Evolutionary conservation across 2,329 filamentous ascomycete genomes (phyloP), one percentile per base, ranked within the genome.

Genomic region (Colletotrichum orbiculare): DNA sequence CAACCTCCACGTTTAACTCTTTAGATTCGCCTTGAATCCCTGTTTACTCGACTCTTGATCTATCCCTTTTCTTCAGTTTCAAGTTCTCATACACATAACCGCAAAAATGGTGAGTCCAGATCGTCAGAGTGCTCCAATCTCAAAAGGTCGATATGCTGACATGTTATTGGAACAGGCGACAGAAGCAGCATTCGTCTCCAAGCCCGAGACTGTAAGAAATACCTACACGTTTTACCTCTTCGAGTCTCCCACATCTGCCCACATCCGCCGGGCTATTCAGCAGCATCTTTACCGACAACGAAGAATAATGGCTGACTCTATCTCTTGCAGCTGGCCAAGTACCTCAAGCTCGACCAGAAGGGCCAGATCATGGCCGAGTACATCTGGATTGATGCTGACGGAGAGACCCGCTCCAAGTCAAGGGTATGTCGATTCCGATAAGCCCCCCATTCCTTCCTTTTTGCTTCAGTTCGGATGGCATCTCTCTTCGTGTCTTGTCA

Each of bases 311-410:
- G 66, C 53, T 25, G 67, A 53, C 59, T 57, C 56, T 69, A 5
- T 25, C 4, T 25, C 4, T 5, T 25, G 74, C 80, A 97, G 93
- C 89, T 97, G 80, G 84, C 91, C 80, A 97, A 97, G 83, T 98
- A 95, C 87, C 89, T 96, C 82, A 85, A 85, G 76, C 92, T 98
- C 75, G 91, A 94, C 79, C 95, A 98, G 85, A 92, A 91, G 80
- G 94, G 94, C 79, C 84, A 83, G 73, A 85, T 96, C 77, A 96
- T 97, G 81, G 95, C 94, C 76, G 95, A 97, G 84, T 97, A 97
- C 83, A 89, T 97, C 85, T 97, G 95, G 95, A 91, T 97, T 78
- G 94, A 97, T 77, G 85, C 91, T 70, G 81, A 83, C 70, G 94
- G 94, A 78, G 90, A 91, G 75, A 87, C 92, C 73, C 94, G 96